Evolutionary conservation across 139 green algal species (phyloP), one percentile per base, ranked within the genome.

Genomic region (Microglena sp.): DNA sequence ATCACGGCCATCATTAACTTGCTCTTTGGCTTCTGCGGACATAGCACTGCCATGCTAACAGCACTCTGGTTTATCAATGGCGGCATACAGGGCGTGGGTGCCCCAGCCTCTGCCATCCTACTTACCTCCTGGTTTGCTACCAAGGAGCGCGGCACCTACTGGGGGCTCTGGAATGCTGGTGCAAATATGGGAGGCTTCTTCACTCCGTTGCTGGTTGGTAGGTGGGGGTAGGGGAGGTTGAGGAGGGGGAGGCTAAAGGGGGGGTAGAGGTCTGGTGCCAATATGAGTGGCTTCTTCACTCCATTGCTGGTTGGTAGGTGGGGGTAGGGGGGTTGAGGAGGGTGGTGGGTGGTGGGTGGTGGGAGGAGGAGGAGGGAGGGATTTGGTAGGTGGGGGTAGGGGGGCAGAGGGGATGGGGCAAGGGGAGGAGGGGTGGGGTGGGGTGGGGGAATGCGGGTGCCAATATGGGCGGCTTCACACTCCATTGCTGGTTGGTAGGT

Each of bases 101-200:
- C 83, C 0, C 90, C 90, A 29, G 84, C 84, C 34, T 97, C 89
- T 69, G 90, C 91, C 0, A 70, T 82, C 45, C 89, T 96, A 55
- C 77, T 97, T n/a, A 97, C 91, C 4, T 73, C 74, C 30, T 97
- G 91, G 91, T 97, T 91, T 75, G 77, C 91, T 2, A 76, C 83
- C 44, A 86, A 84, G 55, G 84, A 91, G 79, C 79, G 85, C 6
- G 85, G 85, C 68, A 97, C 89, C 1, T 95, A 91, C 69, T 92
- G 84, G 86, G 84, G 84, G 0, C 77, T 84, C 66, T 88, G 79
- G 83, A 89, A 84, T 59, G 89, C 90, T 45, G 86, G 84, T 24
- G 88, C 95, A 77, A 97, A 97, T 76, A 64, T 93, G 28, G 91
- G 91, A 7, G 91, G 91, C 50, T 97, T 97, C 68, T 7, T 78